Evolutionary conservation across 176 grass and related monocot species (phyloP).

Genomic region (Triticum timopheevii): DNA sequence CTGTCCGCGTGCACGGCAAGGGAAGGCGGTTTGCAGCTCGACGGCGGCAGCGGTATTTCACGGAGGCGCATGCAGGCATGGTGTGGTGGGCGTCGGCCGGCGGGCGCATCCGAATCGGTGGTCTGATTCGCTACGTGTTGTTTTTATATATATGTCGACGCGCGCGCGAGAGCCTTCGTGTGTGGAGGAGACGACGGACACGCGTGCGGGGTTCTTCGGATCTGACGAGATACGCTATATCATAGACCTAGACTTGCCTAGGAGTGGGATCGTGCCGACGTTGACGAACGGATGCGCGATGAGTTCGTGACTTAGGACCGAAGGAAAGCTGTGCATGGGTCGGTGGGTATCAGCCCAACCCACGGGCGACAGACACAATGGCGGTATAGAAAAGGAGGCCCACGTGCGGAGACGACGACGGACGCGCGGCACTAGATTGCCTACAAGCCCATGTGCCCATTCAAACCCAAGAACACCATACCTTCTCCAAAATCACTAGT

Average conservation of each 20-base stretch:
- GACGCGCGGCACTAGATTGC: too few relatives aligned
- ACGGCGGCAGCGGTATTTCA: neutral
- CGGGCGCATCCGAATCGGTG: conserved; percentile 18
- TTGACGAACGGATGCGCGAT: neutral
- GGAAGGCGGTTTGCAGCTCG: neutral
- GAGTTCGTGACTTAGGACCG: neutral
- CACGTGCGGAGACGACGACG: neutral
- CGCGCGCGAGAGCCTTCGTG: neutral
- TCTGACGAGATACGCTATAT: neutral
- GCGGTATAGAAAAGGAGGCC: neutral
- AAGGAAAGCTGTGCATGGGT: neutral
- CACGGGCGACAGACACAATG: neutral
- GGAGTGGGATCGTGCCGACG: neutral
- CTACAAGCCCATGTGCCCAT: neutral
- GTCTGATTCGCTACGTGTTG: neutral
- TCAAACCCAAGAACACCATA: neutral
- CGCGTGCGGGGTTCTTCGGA: neutral
- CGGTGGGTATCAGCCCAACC: too few relatives aligned
- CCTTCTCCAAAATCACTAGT: too few relatives aligned
- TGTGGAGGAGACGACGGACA: neutral
- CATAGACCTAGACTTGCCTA: neutral
- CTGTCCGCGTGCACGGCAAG: neutral
- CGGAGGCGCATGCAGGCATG: neutral
- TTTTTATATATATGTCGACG: neutral
- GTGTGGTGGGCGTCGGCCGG: neutral